These are phyloP conservation scores for Fusarium nurragi DNA, from an alignment of 2,329 filamentous ascomycete species.

Conservation along the genomic window DNA sequence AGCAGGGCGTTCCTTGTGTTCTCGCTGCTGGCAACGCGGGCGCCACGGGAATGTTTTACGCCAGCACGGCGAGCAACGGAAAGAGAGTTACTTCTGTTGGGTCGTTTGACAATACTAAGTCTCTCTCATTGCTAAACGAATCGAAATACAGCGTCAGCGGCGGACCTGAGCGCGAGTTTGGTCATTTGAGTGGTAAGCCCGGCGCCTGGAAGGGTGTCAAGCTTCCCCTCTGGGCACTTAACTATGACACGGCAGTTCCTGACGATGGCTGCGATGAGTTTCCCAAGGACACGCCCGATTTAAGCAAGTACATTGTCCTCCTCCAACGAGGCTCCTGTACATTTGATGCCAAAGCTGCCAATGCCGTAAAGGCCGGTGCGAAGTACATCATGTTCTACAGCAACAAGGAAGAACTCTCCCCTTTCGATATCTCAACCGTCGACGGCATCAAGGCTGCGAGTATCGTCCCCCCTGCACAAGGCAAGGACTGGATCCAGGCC, in stretches of 20 bases:
- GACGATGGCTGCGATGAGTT: slow-evolving; percentile 63
- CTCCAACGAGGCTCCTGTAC: slow-evolving; percentile 67
- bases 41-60: slow-evolving; percentile 58
- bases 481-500: slow-evolving; percentile 55
- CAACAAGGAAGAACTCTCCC: slow-evolving; percentile 52
- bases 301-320: slow-evolving; percentile 67
- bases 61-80: slow-evolving; percentile 59
- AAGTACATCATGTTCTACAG: slow-evolving; percentile 72
- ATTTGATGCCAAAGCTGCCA: slow-evolving; percentile 63
- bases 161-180: slow-evolving; percentile 51
- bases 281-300: slow-evolving; percentile 63
- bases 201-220: slow-evolving; percentile 56
- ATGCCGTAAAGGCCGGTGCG: slow-evolving; percentile 64
- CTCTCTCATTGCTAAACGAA: slow-evolving; percentile 54
- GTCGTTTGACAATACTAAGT: slow-evolving; percentile 59
- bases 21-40: slow-evolving; percentile 64
- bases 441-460: slow-evolving; percentile 50
- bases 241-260: slow-evolving; percentile 57
- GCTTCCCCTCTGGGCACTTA: slow-evolving; percentile 61
- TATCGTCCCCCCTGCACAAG: slow-evolving; percentile 55
- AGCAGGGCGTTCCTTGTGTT: slow-evolving; percentile 62
- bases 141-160: slow-evolving; percentile 54
- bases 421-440: slow-evolving; percentile 48
- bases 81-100: slow-evolving; percentile 59
- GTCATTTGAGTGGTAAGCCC: slow-evolving; percentile 55